A percentile compares a stretch with the other conserved stretches of the same genome.
phyloP scores from a whole-genome alignment of 2,329 filamentous ascomycete species.

The Neophaeococcomyces mojaviensis region DNA sequence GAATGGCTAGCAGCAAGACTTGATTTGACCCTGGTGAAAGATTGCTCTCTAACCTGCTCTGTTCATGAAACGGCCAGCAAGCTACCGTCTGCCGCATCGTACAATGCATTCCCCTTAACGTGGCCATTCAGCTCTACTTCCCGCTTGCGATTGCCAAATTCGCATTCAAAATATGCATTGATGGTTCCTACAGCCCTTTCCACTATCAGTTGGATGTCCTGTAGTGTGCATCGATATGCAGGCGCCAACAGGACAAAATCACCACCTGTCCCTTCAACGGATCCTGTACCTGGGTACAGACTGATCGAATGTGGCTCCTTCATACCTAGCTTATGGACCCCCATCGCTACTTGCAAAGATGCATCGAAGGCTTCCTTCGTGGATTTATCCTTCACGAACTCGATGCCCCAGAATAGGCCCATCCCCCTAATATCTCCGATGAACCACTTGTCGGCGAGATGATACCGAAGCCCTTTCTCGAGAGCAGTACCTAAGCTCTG shows the following conservation, averaged over 20 bases:
- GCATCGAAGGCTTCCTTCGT: conserved; percentile 49
- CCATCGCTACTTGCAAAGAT: conserved; percentile 34
- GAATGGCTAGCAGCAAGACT: conserved; percentile 1
- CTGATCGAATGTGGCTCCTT: conserved; percentile 25
- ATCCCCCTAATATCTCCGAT: conserved; percentile 53
- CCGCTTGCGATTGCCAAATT: background rate
- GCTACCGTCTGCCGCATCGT: background rate
- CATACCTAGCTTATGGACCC: conserved; percentile 40
- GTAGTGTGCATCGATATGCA: conserved; percentile 43
- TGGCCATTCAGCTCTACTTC: background rate
- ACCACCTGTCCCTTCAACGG: conserved; percentile 43
- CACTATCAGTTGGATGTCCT: conserved; percentile 45
- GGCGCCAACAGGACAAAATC: conserved; percentile 50
- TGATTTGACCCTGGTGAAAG: too few species aligned
- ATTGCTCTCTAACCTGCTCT: too few species aligned
- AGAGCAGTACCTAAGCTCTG: conserved; percentile 28
- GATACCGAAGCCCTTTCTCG: conserved; percentile 36
- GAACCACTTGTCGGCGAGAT: conserved; percentile 39
- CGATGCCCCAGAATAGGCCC: conserved; percentile 54
- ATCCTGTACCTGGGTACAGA: conserved; percentile 47
- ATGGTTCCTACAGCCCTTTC: conserved; percentile 45
- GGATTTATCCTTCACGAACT: conserved; percentile 50
- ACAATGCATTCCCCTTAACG: background rate
- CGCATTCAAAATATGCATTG: conserved; percentile 26
- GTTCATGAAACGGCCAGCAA: background rate